Base-by-base conservation (phyloP, 169 alveolate genomes). In the Theileria parva region DNA sequence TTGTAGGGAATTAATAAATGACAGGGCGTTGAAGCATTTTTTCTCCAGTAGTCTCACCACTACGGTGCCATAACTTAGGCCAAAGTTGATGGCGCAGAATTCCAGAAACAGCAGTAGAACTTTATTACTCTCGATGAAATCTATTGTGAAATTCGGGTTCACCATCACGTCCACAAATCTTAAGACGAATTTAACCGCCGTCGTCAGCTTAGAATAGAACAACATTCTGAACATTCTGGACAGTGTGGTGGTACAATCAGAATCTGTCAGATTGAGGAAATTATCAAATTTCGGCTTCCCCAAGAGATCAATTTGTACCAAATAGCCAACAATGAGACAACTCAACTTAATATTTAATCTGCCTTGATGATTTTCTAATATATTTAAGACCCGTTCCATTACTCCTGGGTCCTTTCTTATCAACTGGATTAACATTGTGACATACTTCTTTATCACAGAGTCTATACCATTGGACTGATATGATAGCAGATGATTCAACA, bases 311-410 rank as follows among this genome's bases (percentile, higher is more conserved):
- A 44, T 32, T 17, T 72, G 65, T 3, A 72, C 19, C 30, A 59
- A 23, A 27, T 37, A 48, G 1, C 65, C 21, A 23, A 72, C 39
- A 44, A 72, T 15, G 78, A 59, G 37, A 8, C 25, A n/a, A 11
- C 65, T 48, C 55, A 72, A n/a, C 9, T 11, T 9, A 15, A 19
- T 2, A 37, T 72, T 76, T 32, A 72, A 51, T 28, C 61, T 37
- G 8, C 79, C 79, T 32, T 57, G 53, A 25, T 53, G 53, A 11
- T 72, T 79, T 28, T 72, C 76, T 11, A 72, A 17, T 11, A 72
- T 61, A 2, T 11, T 25, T 27, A 72, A 27, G 30, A 72, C 19
- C 9, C 60, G 1, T 17, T 53, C 69, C 3, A 61, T 25, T 9
- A 61, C 69, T 34, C 27, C 32, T n/a, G 48, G 19, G 4, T 61